These are phyloP conservation scores for Endogone sp. DNA, from an alignment of 192 early-diverging fungal genomes.

Conservation along the genomic window DNA sequence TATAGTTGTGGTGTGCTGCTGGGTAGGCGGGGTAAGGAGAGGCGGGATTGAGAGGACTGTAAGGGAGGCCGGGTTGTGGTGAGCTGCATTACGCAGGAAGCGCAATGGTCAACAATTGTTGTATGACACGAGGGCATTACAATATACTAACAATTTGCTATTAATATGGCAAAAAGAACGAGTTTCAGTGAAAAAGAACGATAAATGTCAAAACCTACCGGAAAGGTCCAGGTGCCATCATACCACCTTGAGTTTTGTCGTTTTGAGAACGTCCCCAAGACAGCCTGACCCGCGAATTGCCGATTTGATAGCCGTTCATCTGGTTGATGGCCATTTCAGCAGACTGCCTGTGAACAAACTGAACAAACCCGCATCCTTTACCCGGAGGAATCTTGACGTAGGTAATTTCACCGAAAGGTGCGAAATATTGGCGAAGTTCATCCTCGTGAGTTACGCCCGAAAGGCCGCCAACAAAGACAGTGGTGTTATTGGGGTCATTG, in stretches of 20 bases:
- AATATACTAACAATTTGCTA: slow-evolving; percentile 3
- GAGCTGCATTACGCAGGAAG: neutral
- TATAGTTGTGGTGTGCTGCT: slow-evolving; percentile 2
- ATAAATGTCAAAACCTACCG: slow-evolving; percentile 10
- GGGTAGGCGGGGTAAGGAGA: slow-evolving; percentile 10
- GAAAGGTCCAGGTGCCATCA: slow-evolving; percentile 20
- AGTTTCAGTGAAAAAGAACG: slow-evolving; percentile 1
- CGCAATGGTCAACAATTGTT: neutral
- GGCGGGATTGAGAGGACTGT: slow-evolving; percentile 13
- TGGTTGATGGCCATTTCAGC: slow-evolving; percentile 90
- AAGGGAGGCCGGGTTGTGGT: slow-evolving; percentile 13
- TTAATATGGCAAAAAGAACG: slow-evolving; percentile 3
- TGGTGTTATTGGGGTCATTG: slow-evolving; percentile 88
- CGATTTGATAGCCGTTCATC: slow-evolving; percentile 87
- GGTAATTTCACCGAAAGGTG: slow-evolving; percentile 85
- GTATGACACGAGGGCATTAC: neutral
- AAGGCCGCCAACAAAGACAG: slow-evolving; percentile 96
- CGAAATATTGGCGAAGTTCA: slow-evolving; percentile 79
- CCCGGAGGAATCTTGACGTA: slow-evolving; percentile 94
- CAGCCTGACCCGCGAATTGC: slow-evolving; percentile 51
- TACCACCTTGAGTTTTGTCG: slow-evolving; percentile 19
- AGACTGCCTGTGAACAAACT: slow-evolving; percentile 73
- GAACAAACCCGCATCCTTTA: slow-evolving; percentile 96
- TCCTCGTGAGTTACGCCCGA: slow-evolving; percentile 80
- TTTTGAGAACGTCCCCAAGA: slow-evolving; percentile 57